A percentile compares a stretch with the other conserved stretches of the same genome.
phyloP scores from a whole-genome alignment of 2,329 filamentous ascomycete species.

The Zelopaecilomyces penicillatus region DNA sequence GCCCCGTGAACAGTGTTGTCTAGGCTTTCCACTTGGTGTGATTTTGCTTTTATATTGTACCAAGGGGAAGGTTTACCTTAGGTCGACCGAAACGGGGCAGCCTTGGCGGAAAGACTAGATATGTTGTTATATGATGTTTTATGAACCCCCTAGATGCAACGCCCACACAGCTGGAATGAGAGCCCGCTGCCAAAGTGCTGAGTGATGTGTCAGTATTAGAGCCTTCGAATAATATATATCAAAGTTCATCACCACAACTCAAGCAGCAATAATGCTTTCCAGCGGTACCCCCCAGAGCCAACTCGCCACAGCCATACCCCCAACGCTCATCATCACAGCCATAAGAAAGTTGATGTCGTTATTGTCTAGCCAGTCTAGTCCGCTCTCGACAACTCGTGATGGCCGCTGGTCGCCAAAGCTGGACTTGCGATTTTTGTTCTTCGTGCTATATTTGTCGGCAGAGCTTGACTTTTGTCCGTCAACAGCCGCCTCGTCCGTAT shows the following conservation, averaged over 20 bases:
- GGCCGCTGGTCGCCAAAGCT: slow-evolving; percentile 49
- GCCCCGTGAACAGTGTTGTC: too few relatives aligned
- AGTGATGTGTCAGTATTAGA: too few relatives aligned
- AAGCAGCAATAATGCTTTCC: slow-evolving; percentile 5
- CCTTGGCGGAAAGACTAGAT: too few relatives aligned
- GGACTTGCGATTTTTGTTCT: slow-evolving; percentile 40
- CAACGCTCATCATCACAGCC: slow-evolving; percentile 72
- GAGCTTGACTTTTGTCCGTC: slow-evolving; percentile 26
- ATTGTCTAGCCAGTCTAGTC: slow-evolving; percentile 73
- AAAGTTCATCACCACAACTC: neutral
- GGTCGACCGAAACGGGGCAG: too few relatives aligned
- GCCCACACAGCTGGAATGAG: too few relatives aligned
- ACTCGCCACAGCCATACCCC: slow-evolving; percentile 59
- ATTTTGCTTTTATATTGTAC: too few relatives aligned
- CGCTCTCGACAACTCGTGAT: slow-evolving; percentile 58
- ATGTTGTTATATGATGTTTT: too few relatives aligned
- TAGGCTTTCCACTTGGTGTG: too few relatives aligned
- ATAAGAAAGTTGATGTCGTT: slow-evolving; percentile 93
- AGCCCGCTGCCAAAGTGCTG: too few relatives aligned
- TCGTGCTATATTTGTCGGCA: slow-evolving; percentile 38
- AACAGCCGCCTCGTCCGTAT: slow-evolving; percentile 22
- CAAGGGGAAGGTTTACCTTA: too few relatives aligned
- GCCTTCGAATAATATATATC: too few relatives aligned
- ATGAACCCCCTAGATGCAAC: too few relatives aligned
- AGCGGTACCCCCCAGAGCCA: slow-evolving; percentile 51